Base-by-base conservation (phyloP, 345 rosid genomes). In the Draba incana region DNA sequence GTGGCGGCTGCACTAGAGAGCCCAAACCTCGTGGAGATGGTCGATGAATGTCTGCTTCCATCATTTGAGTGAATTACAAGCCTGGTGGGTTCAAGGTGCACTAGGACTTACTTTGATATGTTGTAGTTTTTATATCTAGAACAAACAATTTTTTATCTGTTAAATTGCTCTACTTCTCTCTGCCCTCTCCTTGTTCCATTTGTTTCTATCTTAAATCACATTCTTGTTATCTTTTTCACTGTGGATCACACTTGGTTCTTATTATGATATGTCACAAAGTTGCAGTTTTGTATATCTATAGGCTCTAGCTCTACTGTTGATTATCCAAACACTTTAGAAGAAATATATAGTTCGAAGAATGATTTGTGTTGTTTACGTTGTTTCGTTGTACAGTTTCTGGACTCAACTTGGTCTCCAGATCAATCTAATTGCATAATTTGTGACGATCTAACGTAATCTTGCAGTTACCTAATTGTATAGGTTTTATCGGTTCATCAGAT, bases 1-100 rank as follows among this genome's bases (percentile, higher is more conserved):
- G 92, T 92, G 2, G 93, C 98, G 4, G 96, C 97, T 48, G 98
- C 99, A 20, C 64, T 92, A 72, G 97, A 95, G 85, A 95, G 86
- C 79, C 97, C 99, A 33, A 82, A 83, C 80, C 86, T 95, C 12
- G 85, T 92, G 72, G 98, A 84, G 37, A 85, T 89, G 92, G 92
- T 95, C 9, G 94, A 92, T 45, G 97, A 88, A 71, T 92, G 97
- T 67, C 60, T 95, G 74, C 80, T 85, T 64, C 89, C 92, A 55
- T 78, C 95, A 7, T 81, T 64, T 73, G 85, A 70, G 52, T 87
- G 84, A 82, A 53, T 48, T 38, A 57, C 47, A 69, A 49, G 43
- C 14, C 20, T 45, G 15, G 48, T 66, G 10, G 14, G 59, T 61
- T 57, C 13, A 10, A 11, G 46, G 16, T 59, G 44, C 63, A 42